Evolutionary conservation across 345 rosid species (phyloP).

Genomic region (Eucalyptus pauciflora): DNA sequence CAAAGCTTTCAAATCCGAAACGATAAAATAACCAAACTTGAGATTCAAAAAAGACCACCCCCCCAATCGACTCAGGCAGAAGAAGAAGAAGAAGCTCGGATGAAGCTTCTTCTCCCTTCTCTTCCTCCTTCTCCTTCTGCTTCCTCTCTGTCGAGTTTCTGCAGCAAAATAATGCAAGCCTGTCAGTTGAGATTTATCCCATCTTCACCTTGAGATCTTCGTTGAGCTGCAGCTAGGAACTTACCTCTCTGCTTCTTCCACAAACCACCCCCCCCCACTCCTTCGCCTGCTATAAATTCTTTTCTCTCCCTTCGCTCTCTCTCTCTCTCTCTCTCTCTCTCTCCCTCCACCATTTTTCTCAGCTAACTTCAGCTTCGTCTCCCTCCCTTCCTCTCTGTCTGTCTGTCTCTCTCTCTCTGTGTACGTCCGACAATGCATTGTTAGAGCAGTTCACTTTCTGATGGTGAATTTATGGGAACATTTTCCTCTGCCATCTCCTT

Average conservation of each 20-base stretch:
- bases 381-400: neutral
- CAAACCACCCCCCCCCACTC: too few relatives aligned
- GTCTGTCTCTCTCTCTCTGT: neutral
- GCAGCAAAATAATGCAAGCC: neutral
- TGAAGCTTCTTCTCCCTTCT: neutral
- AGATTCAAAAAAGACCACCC: neutral
- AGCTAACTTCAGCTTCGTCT: neutral
- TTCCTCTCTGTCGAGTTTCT: neutral
- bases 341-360: neutral
- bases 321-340: neutral
- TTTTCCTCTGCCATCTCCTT: neutral
- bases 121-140: neutral
- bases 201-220: neutral
- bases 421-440: neutral
- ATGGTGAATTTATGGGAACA: neutral
- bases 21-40: neutral
- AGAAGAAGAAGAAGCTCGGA: neutral
- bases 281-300: neutral
- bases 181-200: neutral
- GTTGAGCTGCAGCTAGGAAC: neutral
- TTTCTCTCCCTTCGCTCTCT: neutral
- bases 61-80: neutral
- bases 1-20: neutral
- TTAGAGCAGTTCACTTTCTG: neutral
- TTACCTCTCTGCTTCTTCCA: neutral